Base-by-base conservation (phyloP, 305 asterid species). In the Rubia tinctorum region DNA sequence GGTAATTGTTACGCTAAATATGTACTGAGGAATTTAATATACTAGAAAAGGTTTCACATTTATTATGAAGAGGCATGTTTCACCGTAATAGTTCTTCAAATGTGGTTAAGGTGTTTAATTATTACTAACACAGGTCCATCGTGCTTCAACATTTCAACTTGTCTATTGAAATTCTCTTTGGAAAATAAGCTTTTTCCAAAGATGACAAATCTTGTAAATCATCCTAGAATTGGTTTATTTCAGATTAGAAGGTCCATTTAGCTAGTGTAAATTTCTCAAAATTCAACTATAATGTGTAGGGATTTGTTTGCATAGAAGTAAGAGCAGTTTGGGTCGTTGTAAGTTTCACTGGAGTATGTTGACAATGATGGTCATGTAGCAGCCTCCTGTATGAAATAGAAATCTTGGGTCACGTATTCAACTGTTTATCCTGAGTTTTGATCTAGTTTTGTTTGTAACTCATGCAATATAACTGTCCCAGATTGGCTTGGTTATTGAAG, bases 401-500 rank as follows among this genome's bases (percentile, higher is more conserved):
- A 22, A 30, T 23, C 14, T 39, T 22, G 27, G 10, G 10, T 51
- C 12, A 43, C 71, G 2, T 10, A 27, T 27, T 27, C 30, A 27
- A 27, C 30, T 27, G 30, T 27, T 27, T 27, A 53, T 13, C 39
- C 39, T 34, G 39, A 34, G 2, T 34, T 34, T 34, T 34, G 2
- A 34, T 34, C 39, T 34, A 34, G 39, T 34, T 34, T 34, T 34
- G 39, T 20, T 56, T 56, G 30, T 34, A 39, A 27, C 17, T 49
- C 49, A 64, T 58, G 12, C 47, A 23, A 73, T 22, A 56, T 69
- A 42, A n/a, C 9, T 69, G 27, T 68, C 63, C 72, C 92, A 93
- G 99, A 91, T 94, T 76, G 88, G 96, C n/a, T 83, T 91, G 68
- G 71, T 94, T 73, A 82, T 94, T 68, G 90, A 91, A 86, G 99